Base-by-base conservation (phyloP, 345 rosid genomes). In the Salix brachista region DNA sequence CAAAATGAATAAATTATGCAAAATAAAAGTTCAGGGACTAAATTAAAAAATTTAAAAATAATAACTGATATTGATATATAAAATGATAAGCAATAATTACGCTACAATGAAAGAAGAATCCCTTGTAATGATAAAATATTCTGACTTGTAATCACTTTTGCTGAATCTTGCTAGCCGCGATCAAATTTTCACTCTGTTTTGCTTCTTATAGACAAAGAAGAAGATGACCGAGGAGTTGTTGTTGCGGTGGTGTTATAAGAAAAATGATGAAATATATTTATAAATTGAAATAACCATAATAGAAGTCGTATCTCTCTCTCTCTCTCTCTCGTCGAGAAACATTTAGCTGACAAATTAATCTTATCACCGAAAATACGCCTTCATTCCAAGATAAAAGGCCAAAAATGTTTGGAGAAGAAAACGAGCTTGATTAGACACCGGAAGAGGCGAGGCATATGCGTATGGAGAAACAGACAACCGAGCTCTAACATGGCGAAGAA, bases 401-500 rank as follows among this genome's bases (percentile, higher is more conserved):
- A 60, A 68, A 80, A 65, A 72, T 70, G 50, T 39, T 54, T 18
- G 74, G 78, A 76, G 39, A 21, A 39, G 71, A 84, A 70, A 48
- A 73, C 69, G 69, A 17, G 70, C 58, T 66, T 78, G 85, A 86
- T 85, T 81, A 67, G 88, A 88, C 91, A 80, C 58, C 25, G 80
- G 66, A 78, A 79, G 78, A 74, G 48, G 42, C 39, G 39, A 72
- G 21, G 75, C 36, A 82, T 70, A 74, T 44, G 18, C 42, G 76
- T 30, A 78, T 77, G 73, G 79, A 26, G 78, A 67, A 41, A 69
- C 78, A 62, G 75, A 48, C 81, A 79, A 72, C 70, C 80, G 46
- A 48, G 78, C 83, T 74, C 68, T 65, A 75, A 75, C 84, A 41
- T 71, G 44, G 67, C 11, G 48, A 78, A 71, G 67, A 79, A 75